Evolutionary conservation across 768 basidiomycete species (phyloP), one percentile per base, ranked within the genome.

Genomic region (Amanita pallidorosea): DNA sequence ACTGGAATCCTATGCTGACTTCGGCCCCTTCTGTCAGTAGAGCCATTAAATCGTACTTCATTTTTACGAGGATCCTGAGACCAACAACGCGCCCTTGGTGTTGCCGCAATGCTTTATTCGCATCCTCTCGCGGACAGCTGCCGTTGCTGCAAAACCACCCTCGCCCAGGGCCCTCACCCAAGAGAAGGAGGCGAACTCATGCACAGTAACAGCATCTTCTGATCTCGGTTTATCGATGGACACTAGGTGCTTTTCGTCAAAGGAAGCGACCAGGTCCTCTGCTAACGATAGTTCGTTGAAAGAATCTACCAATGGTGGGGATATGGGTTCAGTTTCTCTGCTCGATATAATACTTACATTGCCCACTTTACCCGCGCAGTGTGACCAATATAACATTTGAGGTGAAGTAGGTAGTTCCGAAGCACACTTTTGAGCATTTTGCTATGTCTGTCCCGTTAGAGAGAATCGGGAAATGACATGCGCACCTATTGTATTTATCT

Each of bases 1-100:
- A 60, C 40, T 60, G n/a, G n/a, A n/a, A n/a, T 63, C 17, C 65
- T 65, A 52, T 69, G 59, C 25, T 48, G n/a, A 35, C 44, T 55
- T 34, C 60, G 61, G 15, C 57, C 49, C 63, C 46, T n/a, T 29
- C 31, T 5, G 7, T 29, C 29, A 74, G 40, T 18, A 69, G 61
- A 17, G 60, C 55, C 25, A 55, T 46, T 17, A 74, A 56, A 34
- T 74, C 70, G 18, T 59, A 60, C 3, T 60, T 46, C 72, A 74
- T 69, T 37, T 60, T 65, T 6, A 44, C 50, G 48, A 70, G 63
- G 2, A 62, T 57, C 47, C 74, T 74, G 45, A 74, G 54, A 56
- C 72, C 47, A 74, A 38, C 11, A 68, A 22, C 43, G 29, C 20
- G 22, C 51, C 43, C 31, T 27, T 37, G 17, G 43, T n/a, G 6